Evolutionary conservation across 306 rosid genomes (phyloP).

Genomic region (Arachis stenosperma): DNA sequence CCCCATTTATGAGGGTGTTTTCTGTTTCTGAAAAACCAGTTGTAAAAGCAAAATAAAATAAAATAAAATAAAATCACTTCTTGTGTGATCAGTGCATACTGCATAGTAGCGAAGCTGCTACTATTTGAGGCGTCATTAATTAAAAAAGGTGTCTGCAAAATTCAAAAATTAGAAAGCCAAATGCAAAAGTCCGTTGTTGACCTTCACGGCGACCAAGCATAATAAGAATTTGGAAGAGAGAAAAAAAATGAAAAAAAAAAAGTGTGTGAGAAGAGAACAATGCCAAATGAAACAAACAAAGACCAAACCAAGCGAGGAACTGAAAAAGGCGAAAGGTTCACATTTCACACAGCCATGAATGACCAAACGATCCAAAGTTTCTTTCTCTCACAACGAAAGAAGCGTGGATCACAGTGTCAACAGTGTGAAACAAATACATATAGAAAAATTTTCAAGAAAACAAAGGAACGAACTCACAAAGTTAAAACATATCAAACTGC

Average conservation of each 20-base stretch:
- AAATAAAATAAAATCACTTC: background rate
- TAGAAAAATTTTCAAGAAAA: background rate
- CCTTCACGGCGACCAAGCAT: slow-evolving; percentile 33
- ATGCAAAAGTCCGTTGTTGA: background rate
- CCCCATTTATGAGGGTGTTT: background rate
- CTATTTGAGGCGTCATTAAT: slow-evolving; percentile 46
- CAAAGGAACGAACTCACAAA: too few relatives aligned
- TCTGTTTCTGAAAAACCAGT: slow-evolving; percentile 10
- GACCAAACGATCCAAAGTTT: slow-evolving; percentile 44
- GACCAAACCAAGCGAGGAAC: slow-evolving; percentile 34
- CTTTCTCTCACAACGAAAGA: slow-evolving; percentile 29
- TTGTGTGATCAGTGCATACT: slow-evolving; percentile 30
- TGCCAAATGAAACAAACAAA: slow-evolving; percentile 48
- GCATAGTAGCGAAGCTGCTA: slow-evolving; percentile 32
- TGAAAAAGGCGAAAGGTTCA: slow-evolving; percentile 41
- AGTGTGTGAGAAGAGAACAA: slow-evolving; percentile 27
- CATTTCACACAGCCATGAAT: slow-evolving; percentile 43
- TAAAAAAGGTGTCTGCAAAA: slow-evolving; percentile 40
- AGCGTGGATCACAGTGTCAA: slow-evolving; percentile 42
- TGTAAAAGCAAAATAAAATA: too few relatives aligned
- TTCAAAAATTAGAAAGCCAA: slow-evolving; percentile 55
- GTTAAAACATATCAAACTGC: background rate
- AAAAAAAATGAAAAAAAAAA: background rate
- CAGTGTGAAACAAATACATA: slow-evolving; percentile 36
- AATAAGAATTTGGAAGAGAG: background rate